These are phyloP conservation scores for Pseudogymnoascus sp. DNA, from an alignment of 2,329 filamentous ascomycete species.

Conservation along the genomic window DNA sequence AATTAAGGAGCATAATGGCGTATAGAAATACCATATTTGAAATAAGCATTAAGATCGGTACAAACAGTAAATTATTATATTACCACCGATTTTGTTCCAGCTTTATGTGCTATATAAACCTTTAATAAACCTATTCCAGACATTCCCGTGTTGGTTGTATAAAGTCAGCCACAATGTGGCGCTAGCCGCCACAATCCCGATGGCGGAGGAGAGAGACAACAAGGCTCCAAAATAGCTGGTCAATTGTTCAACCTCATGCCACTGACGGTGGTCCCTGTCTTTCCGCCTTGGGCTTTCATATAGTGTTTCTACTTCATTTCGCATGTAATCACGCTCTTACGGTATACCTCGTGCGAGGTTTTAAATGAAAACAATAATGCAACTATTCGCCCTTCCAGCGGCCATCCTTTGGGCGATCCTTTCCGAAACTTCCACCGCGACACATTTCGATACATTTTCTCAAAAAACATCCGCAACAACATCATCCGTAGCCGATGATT, in stretches of 20 bases:
- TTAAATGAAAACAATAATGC: background rate
- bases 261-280: background rate
- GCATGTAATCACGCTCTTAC: background rate
- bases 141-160: background rate
- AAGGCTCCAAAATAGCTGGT: slow-evolving; percentile 2
- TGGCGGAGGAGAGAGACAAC: background rate
- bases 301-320: background rate
- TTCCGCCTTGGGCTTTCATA: background rate
- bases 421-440: background rate
- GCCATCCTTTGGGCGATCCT: slow-evolving; percentile 1
- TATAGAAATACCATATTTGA: background rate
- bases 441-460: background rate
- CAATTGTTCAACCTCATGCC: background rate
- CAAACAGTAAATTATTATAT: background rate
- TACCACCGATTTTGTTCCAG: background rate
- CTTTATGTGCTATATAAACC: background rate
- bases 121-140: background rate
- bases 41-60: background rate
- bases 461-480: background rate
- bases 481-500: background rate
- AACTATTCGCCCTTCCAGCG: background rate
- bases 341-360: background rate
- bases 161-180: background rate
- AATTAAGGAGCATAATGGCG: slow-evolving; percentile 4
- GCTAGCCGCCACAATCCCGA: background rate